Conservation (phyloP, 2,329 filamentous ascomycete species). For the Furcasterigmium sp. region DNA sequence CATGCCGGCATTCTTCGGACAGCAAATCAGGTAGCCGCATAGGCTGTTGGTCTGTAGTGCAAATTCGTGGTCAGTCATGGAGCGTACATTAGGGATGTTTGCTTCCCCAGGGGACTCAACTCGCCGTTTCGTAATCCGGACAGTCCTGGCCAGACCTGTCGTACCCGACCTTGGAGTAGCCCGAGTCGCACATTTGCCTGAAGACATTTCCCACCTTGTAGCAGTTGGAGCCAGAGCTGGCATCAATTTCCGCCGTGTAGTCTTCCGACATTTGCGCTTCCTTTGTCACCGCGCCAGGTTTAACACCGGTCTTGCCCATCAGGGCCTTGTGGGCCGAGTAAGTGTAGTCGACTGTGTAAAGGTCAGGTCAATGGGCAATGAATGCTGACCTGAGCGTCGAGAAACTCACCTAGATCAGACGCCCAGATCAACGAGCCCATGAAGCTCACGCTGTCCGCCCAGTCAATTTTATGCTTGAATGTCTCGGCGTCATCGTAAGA, state of each 20-base stretch:
- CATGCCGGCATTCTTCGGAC: background rate
- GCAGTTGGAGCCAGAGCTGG: background rate
- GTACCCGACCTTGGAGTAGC: background rate
- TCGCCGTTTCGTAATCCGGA: background rate
- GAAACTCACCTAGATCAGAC: background rate
- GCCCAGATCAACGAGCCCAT: conserved; percentile 27
- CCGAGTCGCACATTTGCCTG: background rate
- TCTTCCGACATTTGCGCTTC: background rate
- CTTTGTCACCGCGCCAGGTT: background rate
- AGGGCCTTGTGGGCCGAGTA: background rate
- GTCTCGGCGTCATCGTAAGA: conserved; percentile 17
- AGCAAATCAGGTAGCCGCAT: background rate
- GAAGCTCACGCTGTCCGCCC: conserved; percentile 23
- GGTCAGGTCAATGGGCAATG: background rate
- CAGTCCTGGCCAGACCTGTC: background rate
- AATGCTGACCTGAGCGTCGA: background rate
- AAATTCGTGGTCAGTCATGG: too few relatives aligned
- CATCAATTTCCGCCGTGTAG: background rate
- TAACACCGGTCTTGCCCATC: background rate
- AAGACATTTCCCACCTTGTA: background rate
- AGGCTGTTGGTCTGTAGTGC: too few relatives aligned
- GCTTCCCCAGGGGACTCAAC: too few relatives aligned
- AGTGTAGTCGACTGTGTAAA: background rate
- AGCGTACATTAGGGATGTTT: background rate
- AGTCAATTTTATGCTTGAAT: conserved; percentile 8